A percentile compares a stretch with the other conserved stretches of the same genome.
Evolutionary conservation across 805 yeast species (phyloP).

Genomic region (Torulaspora delbrueckii): DNA sequence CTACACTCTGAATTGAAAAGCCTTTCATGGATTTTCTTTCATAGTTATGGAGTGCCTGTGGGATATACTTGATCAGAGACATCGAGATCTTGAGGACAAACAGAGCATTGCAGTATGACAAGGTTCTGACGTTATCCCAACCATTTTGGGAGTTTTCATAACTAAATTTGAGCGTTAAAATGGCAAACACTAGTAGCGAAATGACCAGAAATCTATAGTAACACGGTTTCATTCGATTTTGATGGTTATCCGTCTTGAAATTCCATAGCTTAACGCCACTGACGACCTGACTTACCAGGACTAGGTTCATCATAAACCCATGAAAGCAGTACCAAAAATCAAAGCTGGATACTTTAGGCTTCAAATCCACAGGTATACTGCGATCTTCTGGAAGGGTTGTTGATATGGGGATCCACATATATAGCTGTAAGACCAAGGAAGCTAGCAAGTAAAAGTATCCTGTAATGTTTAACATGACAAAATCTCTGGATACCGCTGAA

Average conservation of each 20-base stretch:
- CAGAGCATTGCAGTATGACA: constrained; percentile 26
- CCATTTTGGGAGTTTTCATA: constrained; percentile 10
- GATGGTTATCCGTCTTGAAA: constrained; percentile 23
- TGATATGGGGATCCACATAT: constrained; percentile 31
- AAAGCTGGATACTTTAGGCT: constrained; percentile 41
- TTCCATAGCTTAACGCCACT: constrained; percentile 37
- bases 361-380: constrained; percentile 12
- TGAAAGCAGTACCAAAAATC: constrained; percentile 47
- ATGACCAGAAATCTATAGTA: constrained; percentile 20
- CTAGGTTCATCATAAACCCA: constrained; percentile 41
- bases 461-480: constrained; percentile 40
- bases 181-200: constrained; percentile 15
- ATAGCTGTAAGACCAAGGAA: constrained; percentile 43
- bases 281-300: constrained; percentile 40
- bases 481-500: constrained; percentile 49
- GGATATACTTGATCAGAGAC: constrained; percentile 55
- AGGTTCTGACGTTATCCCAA: constrained; percentile 23
- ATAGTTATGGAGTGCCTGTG: constrained; percentile 81
- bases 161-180: constrained; percentile 16
- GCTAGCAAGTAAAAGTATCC: constrained; percentile 45
- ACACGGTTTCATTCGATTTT: constrained; percentile 25
- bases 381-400: constrained; percentile 26
- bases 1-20: constrained; percentile 59
- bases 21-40: constrained; percentile 77
- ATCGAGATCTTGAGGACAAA: constrained; percentile 41